These are phyloP conservation scores for Setaria viridis DNA, from an alignment of 202 grass and related monocot genomes.

Conservation along the genomic window DNA sequence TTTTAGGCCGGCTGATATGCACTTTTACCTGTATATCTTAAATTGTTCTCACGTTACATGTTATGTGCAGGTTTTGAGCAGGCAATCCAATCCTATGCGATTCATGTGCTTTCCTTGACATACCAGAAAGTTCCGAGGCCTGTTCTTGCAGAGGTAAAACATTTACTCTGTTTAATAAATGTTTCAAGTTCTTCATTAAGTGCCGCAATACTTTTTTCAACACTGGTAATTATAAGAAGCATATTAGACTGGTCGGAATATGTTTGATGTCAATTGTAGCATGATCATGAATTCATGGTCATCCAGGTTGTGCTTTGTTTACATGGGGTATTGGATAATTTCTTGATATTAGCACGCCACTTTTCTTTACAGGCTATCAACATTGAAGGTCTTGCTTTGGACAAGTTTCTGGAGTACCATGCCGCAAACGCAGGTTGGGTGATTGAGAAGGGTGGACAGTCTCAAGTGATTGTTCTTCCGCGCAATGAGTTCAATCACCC, in stretches of 20 bases:
- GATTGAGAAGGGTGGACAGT: constrained; percentile 68
- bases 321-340: background rate
- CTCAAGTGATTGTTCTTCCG: constrained; percentile 76
- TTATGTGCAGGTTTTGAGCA: constrained; percentile 85
- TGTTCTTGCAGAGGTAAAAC: constrained; percentile 86
- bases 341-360: constrained; percentile 13
- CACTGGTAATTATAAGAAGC: background rate
- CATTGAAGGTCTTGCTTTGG: constrained; percentile 84
- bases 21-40: background rate
- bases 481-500: constrained; percentile 89
- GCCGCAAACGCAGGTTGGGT: constrained; percentile 78
- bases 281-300: background rate
- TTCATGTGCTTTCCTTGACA: constrained; percentile 91
- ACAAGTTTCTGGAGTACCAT: constrained; percentile 95
- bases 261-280: background rate
- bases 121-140: constrained; percentile 97
- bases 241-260: background rate
- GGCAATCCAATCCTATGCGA: constrained; percentile 87
- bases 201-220: background rate
- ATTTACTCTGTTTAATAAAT: background rate
- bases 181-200: background rate
- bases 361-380: constrained; percentile 75
- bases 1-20: constrained; percentile 11
- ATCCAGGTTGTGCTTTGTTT: constrained; percentile 2
- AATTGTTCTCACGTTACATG: background rate